Conservation (phyloP, 495 filamentous ascomycete genomes). For the Collariella sp. region DNA sequence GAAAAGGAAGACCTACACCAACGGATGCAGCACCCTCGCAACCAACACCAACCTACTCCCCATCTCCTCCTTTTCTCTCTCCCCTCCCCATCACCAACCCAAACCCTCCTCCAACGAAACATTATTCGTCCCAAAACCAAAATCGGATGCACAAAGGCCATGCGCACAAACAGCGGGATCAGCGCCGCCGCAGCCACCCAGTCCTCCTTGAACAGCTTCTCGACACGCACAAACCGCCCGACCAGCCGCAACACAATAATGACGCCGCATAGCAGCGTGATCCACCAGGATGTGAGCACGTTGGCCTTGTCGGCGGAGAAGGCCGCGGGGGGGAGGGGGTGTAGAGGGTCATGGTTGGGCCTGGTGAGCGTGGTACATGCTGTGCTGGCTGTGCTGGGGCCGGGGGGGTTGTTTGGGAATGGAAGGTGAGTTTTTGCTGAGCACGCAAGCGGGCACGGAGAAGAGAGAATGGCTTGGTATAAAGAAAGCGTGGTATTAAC, state of each 20-base stretch:
- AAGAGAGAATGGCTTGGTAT: no score
- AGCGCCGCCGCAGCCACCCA: constrained; percentile 71
- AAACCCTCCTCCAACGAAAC: constrained; percentile 30
- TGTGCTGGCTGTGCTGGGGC: no score
- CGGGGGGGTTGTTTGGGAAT: no score
- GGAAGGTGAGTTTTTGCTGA: no score
- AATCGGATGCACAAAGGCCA: constrained; percentile 76
- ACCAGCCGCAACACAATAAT: constrained; percentile 69
- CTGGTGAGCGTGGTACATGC: background rate
- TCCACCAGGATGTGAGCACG: constrained; percentile 89
- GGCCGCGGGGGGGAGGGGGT: constrained; percentile 48
- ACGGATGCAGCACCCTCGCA: constrained; percentile 55
- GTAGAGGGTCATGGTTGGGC: constrained; percentile 42
- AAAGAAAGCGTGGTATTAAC: no score
- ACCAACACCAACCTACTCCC: constrained; percentile 57
- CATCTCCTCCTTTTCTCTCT: constrained; percentile 42
- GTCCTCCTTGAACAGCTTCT: constrained; percentile 77
- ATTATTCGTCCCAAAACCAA: constrained; percentile 87
- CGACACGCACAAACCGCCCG: constrained; percentile 72
- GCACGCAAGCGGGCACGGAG: background rate
- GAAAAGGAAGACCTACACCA: constrained; percentile 44
- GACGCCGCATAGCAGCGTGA: constrained; percentile 64
- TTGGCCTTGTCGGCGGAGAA: constrained; percentile 58
- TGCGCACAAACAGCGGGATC: constrained; percentile 68
- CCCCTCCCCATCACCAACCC: constrained; percentile 31